These are phyloP conservation scores for Schwanniomyces pseudopolymorphus DNA, from an alignment of 805 yeast species.

Conservation along the genomic window DNA sequence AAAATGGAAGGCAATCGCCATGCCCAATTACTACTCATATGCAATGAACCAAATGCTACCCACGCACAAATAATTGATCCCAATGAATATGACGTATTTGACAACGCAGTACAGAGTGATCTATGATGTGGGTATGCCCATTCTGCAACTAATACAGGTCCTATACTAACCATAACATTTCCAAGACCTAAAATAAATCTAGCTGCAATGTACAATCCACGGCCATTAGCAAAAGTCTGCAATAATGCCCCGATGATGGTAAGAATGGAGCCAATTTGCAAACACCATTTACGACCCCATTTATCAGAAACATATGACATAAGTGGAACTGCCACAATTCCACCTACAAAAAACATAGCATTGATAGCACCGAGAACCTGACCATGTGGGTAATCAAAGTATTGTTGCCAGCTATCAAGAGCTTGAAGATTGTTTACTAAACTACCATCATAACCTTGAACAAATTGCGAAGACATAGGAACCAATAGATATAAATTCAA, in stretches of 20 bases:
- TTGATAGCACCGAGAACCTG: conserved; percentile 30
- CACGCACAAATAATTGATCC: conserved; percentile 67
- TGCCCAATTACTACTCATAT: conserved; percentile 42
- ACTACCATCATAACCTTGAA: conserved; percentile 15
- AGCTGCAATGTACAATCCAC: conserved; percentile 43
- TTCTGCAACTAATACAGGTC: conserved; percentile 78
- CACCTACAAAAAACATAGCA: conserved; percentile 27
- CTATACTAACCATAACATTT: conserved; percentile 67
- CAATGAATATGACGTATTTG: conserved; percentile 57
- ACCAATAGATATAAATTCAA: conserved; percentile 9
- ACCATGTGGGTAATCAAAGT: conserved; percentile 31
- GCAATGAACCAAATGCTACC: conserved; percentile 56
- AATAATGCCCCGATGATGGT: conserved; percentile 58
- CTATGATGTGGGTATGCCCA: conserved; percentile 42
- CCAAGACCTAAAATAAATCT: conserved; percentile 70
- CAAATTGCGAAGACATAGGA: conserved; percentile 2
- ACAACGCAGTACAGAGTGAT: background rate
- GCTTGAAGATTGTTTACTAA: conserved; percentile 21
- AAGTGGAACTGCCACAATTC: conserved; percentile 8
- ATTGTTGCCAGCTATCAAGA: conserved; percentile 12
- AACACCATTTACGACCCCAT: conserved; percentile 51
- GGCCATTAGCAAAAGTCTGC: conserved; percentile 33
- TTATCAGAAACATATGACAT: conserved; percentile 8
- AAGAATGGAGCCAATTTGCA: conserved; percentile 51
- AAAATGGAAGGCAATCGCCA: conserved; percentile 56